These are phyloP conservation scores for Phytopythium boreale DNA, from an alignment of 352 stramenopile species.

Conservation along the genomic window DNA sequence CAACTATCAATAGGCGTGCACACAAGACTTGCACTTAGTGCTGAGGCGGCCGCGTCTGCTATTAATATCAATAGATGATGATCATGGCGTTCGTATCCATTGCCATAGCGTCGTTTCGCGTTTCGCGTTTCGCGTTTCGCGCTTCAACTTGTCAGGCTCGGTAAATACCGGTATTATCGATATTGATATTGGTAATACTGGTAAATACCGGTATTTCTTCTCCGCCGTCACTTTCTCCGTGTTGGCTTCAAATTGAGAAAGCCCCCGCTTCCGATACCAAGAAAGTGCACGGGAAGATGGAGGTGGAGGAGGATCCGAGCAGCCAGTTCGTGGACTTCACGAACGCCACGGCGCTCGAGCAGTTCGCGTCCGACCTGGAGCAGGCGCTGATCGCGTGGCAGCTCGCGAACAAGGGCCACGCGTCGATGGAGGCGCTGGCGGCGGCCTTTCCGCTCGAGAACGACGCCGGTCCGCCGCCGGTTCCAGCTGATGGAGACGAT, in stretches of 20 bases:
- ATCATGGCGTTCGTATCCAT: too few relatives aligned
- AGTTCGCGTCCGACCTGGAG: conserved; percentile 77
- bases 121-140: too few relatives aligned
- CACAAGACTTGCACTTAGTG: too few relatives aligned
- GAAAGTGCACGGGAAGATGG: conserved; percentile 23
- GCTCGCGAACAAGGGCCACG: conserved; percentile 62
- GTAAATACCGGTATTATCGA: too few relatives aligned
- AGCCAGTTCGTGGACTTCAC: conserved; percentile 87
- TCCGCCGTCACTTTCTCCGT: background rate
- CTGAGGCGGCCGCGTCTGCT: too few relatives aligned
- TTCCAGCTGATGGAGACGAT: too few relatives aligned
- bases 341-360: conserved; percentile 75
- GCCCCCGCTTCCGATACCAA: too few relatives aligned
- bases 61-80: too few relatives aligned
- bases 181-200: too few relatives aligned
- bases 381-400: conserved; percentile 71
- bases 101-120: too few relatives aligned
- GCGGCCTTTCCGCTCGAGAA: conserved; percentile 9
- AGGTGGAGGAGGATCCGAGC: conserved; percentile 82
- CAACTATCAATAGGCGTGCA: background rate
- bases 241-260: background rate
- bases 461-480: background rate
- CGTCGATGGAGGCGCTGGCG: conserved; percentile 33
- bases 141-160: background rate
- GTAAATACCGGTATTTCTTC: background rate